Evolutionary conservation across 169 alveolate genomes (phyloP).

Genomic region (Eimeria acervulina): DNA sequence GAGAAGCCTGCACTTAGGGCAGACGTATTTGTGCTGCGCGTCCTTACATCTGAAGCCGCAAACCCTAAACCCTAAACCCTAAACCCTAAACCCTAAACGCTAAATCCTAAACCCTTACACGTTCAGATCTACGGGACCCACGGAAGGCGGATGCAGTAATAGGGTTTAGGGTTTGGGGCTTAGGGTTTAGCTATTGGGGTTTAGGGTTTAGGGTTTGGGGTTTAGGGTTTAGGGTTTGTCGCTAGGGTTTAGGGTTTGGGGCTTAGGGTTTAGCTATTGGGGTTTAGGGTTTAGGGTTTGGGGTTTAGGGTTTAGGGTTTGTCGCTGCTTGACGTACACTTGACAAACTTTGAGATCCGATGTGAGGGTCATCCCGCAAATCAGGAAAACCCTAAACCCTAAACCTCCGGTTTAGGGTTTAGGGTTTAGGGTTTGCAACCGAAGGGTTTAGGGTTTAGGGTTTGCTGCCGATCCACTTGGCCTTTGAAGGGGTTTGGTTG

Average conservation of each 20-base stretch:
- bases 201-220: constrained; percentile 21
- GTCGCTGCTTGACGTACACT: background rate
- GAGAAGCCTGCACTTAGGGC: constrained; percentile 66
- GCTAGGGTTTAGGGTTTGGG: constrained; percentile 25
- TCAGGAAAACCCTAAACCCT: background rate
- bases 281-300: constrained; percentile 15
- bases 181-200: no score
- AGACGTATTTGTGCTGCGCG: constrained; percentile 41
- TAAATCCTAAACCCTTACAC: background rate
- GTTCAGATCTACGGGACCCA: background rate
- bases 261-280: no score
- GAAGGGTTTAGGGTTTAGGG: background rate
- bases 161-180: constrained; percentile 6
- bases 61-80: constrained; percentile 19
- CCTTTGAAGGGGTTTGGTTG: no score
- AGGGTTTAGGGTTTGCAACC: background rate
- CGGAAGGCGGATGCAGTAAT: background rate
- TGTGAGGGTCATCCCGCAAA: background rate
- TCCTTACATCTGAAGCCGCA: constrained; percentile 50
- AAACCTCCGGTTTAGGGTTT: background rate
- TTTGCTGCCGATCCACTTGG: no score
- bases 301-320: background rate
- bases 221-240: no score
- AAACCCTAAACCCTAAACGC: background rate
- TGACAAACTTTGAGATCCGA: constrained; percentile 9